Evolutionary conservation across 23 red algal genomes (phyloP).

Genomic region (Gracilaria vermiculophylla): DNA sequence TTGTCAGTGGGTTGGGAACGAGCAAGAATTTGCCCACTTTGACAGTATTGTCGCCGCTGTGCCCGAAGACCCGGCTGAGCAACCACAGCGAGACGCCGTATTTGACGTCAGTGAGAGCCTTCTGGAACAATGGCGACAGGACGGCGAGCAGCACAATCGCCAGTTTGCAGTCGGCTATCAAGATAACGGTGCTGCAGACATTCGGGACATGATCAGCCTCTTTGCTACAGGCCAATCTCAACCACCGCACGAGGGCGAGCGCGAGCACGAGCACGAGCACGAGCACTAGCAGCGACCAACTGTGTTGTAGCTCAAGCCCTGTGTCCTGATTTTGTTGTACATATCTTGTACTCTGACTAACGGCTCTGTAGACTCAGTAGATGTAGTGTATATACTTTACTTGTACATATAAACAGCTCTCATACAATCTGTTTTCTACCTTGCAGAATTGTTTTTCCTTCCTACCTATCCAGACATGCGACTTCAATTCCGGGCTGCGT

Average conservation of each 20-base stretch:
- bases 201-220: not conserved
- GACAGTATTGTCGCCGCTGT: not conserved
- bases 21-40: slow-evolving; percentile 26
- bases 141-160: not conserved
- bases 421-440: not conserved
- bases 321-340: not conserved
- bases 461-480: no score
- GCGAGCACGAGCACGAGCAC: no score
- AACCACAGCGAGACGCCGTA: not conserved
- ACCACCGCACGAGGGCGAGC: not conserved
- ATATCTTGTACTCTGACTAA: not conserved
- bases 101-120: not conserved
- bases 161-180: not conserved
- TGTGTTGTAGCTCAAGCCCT: no score
- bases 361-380: not conserved
- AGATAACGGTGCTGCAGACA: not conserved
- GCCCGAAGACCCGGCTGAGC: not conserved
- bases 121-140: not conserved
- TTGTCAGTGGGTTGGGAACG: slow-evolving; percentile 21
- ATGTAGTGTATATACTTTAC: not conserved
- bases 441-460: not conserved
- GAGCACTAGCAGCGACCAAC: no score
- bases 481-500: no score
- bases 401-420: not conserved
- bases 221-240: not conserved